Percentiles rank a stretch among this genome's conserved stretches.
Evolutionary conservation across 2,329 filamentous ascomycete genomes (phyloP).

Genomic region (Botrytis elliptica): DNA sequence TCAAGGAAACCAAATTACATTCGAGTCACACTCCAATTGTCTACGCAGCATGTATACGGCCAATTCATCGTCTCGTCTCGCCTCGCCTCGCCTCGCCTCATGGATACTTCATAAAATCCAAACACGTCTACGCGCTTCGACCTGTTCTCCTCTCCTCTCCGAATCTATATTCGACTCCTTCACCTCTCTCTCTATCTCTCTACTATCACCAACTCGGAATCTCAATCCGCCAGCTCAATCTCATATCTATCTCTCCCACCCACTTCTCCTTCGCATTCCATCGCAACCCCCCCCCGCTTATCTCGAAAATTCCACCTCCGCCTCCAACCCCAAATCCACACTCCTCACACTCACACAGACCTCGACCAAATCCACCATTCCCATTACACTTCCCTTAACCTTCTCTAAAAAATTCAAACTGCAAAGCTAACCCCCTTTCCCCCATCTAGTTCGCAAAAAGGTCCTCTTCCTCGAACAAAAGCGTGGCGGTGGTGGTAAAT

Average conservation of each 20-base stretch:
- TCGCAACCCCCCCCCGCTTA: not conserved
- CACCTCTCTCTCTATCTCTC: not conserved
- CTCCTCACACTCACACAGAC: not conserved
- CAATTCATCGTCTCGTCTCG: not conserved
- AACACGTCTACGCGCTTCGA: not conserved
- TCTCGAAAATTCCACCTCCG: not conserved
- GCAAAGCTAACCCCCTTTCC: slow-evolving; percentile 12
- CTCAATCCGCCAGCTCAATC: not conserved
- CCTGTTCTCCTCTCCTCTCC: not conserved
- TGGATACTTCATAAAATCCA: not conserved
- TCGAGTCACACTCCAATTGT: not conserved
- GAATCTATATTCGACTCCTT: not conserved
- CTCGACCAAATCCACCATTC: not conserved
- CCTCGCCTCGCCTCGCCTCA: not conserved
- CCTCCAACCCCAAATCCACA: not conserved
- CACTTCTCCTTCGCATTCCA: not conserved
- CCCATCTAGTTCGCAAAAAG: slow-evolving; percentile 75
- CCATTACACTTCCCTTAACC: not conserved
- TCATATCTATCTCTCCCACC: not conserved
- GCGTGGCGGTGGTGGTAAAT: slow-evolving; percentile 64
- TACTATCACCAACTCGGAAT: not conserved
- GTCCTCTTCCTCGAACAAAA: slow-evolving; percentile 95
- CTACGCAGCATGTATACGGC: not conserved
- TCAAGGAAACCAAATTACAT: not conserved
- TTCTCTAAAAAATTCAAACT: not conserved